A percentile compares a stretch with the other conserved stretches of the same genome.
Conservation (phyloP, 2,329 filamentous ascomycete genomes). For the Teratosphaeria gauchensis region DNA sequence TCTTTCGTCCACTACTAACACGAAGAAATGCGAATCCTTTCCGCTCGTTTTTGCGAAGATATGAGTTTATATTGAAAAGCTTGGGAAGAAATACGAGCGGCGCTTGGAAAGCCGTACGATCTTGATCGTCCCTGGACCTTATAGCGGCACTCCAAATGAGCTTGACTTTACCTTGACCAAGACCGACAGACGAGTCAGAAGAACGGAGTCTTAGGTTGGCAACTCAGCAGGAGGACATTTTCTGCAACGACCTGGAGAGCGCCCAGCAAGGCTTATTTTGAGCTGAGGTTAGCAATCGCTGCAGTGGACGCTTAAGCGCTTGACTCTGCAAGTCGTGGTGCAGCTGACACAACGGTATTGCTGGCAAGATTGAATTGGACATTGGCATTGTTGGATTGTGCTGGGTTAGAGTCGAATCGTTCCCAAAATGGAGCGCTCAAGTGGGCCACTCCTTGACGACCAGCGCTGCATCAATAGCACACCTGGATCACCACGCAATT, state of each 20-base stretch:
- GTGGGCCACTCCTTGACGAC: background rate
- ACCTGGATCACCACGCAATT: slow-evolving; percentile 3
- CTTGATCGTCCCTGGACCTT: background rate
- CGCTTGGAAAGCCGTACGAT: background rate
- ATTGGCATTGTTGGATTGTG: background rate
- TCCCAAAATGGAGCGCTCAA: background rate
- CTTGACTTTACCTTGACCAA: background rate
- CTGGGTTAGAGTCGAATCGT: background rate
- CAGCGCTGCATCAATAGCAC: background rate
- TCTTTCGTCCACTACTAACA: background rate
- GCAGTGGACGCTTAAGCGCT: background rate
- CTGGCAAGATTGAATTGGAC: background rate
- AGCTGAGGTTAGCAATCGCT: background rate
- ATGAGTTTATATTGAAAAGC: background rate
- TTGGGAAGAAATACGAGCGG: background rate
- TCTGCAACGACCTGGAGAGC: background rate
- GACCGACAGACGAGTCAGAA: background rate
- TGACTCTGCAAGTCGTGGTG: background rate
- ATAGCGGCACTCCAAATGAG: background rate
- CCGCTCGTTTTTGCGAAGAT: background rate
- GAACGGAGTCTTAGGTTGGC: background rate
- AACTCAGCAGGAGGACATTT: background rate
- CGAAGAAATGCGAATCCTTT: background rate
- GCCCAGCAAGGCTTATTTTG: background rate
- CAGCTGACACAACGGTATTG: background rate